Evolutionary conservation across 2,329 filamentous ascomycete genomes (phyloP).

Genomic region (Blumeriella jaapii): DNA sequence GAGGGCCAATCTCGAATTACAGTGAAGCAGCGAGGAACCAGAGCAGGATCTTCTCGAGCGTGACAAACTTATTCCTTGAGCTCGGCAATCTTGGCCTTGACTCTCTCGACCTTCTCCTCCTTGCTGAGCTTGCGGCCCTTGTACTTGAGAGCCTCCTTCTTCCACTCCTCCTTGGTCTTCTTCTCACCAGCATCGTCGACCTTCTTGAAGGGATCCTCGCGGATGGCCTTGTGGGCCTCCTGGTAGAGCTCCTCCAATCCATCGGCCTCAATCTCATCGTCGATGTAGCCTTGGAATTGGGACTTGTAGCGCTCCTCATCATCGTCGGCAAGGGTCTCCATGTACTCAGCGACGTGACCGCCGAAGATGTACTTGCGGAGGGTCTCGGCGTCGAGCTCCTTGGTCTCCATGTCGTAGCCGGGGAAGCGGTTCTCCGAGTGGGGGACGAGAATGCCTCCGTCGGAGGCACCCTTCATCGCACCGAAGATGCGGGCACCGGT

Average conservation of each 20-base stretch:
- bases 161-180: slow-evolving; percentile 97
- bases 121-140: slow-evolving; percentile 64
- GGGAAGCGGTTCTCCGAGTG: slow-evolving; percentile 99
- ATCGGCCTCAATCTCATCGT: slow-evolving; percentile 92
- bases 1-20: slow-evolving; percentile 11
- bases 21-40: slow-evolving; percentile 6
- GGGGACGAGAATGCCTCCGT: slow-evolving; percentile 92
- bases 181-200: slow-evolving; percentile 59
- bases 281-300: slow-evolving; percentile 97
- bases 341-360: slow-evolving; percentile 99
- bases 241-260: slow-evolving; percentile 93
- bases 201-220: slow-evolving; percentile 98
- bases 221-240: slow-evolving; percentile 92
- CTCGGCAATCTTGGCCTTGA: slow-evolving; percentile 86
- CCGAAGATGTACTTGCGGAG: slow-evolving; percentile 99
- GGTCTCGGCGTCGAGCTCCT: slow-evolving; percentile 95
- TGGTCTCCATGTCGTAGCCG: slow-evolving; percentile 90
- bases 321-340: slow-evolving; percentile 98
- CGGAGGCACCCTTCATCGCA: slow-evolving; percentile 98
- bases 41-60: no score
- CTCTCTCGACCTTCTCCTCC: slow-evolving; percentile 69
- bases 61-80: slow-evolving; percentile 45
- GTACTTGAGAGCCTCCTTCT: slow-evolving; percentile 90
- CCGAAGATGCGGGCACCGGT: slow-evolving; percentile 98
- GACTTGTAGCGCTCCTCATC: slow-evolving; percentile 99